These are phyloP conservation scores for Debaryomycetaceae sp. DNA, from an alignment of 1,139 yeast species.

Conservation along the genomic window DNA sequence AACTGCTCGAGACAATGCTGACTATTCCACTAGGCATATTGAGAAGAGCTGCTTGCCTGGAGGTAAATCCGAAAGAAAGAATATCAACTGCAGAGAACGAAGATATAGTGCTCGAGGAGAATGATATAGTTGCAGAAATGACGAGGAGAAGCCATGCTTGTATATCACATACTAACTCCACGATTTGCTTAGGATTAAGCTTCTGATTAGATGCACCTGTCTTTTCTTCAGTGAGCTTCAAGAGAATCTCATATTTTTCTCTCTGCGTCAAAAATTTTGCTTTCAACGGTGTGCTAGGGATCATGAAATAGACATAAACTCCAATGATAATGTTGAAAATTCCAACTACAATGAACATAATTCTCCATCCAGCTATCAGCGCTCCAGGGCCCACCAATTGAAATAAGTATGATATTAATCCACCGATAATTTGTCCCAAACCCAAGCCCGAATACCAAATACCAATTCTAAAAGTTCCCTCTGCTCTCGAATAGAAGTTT, in stretches of 20 bases:
- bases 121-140: slow-evolving; percentile 15
- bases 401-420: slow-evolving; percentile 8
- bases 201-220: slow-evolving; percentile 12
- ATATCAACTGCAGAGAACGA: slow-evolving; percentile 12
- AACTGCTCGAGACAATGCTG: slow-evolving; percentile 6
- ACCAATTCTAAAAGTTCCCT: slow-evolving; percentile 15
- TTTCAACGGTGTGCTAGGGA: slow-evolving; percentile 14
- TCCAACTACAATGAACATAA: slow-evolving; percentile 19
- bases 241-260: slow-evolving; percentile 11
- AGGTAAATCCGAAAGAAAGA: slow-evolving; percentile 12
- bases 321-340: slow-evolving; percentile 18
- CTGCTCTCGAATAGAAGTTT: slow-evolving; percentile 23
- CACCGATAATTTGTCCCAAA: slow-evolving; percentile 14
- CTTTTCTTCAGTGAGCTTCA: slow-evolving; percentile 6
- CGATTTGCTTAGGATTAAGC: slow-evolving; percentile 17
- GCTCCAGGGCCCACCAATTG: slow-evolving; percentile 10
- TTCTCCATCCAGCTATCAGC: slow-evolving; percentile 17
- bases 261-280: slow-evolving; percentile 13
- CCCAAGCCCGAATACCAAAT: slow-evolving; percentile 17
- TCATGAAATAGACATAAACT: slow-evolving; percentile 10
- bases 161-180: slow-evolving; percentile 12
- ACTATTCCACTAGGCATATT: slow-evolving; percentile 16
- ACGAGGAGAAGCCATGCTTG: slow-evolving; percentile 10
- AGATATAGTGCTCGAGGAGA: slow-evolving; percentile 15
- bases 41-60: slow-evolving; percentile 10